Percentiles rank a stretch among this genome's conserved stretches.
phyloP scores from a whole-genome alignment of 257 asterid species.

The Ballota nigra region DNA sequence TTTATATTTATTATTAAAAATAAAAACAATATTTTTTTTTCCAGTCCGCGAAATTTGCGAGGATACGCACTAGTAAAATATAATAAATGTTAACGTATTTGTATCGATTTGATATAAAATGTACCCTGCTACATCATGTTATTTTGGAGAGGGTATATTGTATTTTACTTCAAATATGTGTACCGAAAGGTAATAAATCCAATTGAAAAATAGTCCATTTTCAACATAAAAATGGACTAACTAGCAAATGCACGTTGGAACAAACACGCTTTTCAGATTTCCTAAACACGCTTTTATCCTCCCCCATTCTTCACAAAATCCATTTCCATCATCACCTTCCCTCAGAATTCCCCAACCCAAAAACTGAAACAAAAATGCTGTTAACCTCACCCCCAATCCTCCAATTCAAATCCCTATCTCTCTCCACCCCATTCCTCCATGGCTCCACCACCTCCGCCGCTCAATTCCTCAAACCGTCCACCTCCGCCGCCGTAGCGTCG shows the following conservation, averaged over 20 bases:
- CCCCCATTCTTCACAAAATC: neutral
- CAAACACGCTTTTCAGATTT: neutral
- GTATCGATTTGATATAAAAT: too few relatives aligned
- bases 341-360: slow-evolving; percentile 17
- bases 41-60: too few relatives aligned
- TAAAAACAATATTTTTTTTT: too few relatives aligned
- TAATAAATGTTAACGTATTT: too few relatives aligned
- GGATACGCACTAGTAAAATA: too few relatives aligned
- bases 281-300: slow-evolving; percentile 18
- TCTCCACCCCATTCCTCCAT: slow-evolving; percentile 69
- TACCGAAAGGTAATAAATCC: too few relatives aligned
- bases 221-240: neutral
- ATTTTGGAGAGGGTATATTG: too few relatives aligned
- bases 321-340: neutral
- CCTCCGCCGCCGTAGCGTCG: slow-evolving; percentile 22
- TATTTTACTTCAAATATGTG: too few relatives aligned
- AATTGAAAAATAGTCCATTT: neutral
- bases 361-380: slow-evolving; percentile 35
- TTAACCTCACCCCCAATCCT: slow-evolving; percentile 45
- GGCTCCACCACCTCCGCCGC: slow-evolving; percentile 52
- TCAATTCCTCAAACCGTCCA: slow-evolving; percentile 38
- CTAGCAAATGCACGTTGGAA: too few relatives aligned
- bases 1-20: too few relatives aligned
- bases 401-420: slow-evolving; percentile 57
- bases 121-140: too few relatives aligned